Conservation (phyloP, 108 stramenopile genomes). For the Conticribra guillardii region DNA sequence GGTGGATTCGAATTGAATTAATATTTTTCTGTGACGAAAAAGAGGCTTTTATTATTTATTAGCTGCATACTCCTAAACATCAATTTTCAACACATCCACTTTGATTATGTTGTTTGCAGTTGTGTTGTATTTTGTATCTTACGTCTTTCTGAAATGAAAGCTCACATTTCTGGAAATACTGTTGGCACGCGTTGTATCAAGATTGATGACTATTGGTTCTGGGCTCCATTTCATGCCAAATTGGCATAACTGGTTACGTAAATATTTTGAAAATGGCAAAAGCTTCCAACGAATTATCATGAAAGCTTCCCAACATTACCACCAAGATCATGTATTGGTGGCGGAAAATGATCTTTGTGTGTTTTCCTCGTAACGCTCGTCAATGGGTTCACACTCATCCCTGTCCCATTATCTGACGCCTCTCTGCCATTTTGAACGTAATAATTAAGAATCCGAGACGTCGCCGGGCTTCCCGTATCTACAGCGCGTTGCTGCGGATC, state of each 20-base stretch:
- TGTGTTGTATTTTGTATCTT: too few relatives aligned
- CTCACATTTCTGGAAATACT: too few relatives aligned
- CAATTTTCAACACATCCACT: too few relatives aligned
- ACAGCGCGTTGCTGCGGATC: conserved; percentile 42
- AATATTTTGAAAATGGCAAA: too few relatives aligned
- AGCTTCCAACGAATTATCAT: neutral
- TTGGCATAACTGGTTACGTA: too few relatives aligned
- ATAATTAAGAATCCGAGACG: conserved; percentile 85
- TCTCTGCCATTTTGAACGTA: conserved; percentile 76
- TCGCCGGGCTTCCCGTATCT: conserved; percentile 77
- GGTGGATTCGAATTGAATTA: conserved; percentile 38
- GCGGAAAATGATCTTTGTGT: conserved; percentile 56
- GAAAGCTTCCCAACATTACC: conserved; percentile 46
- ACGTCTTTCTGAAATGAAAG: too few relatives aligned
- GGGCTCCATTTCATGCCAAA: too few relatives aligned
- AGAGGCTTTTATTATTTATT: too few relatives aligned
- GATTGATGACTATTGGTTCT: too few relatives aligned
- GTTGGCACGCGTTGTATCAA: too few relatives aligned
- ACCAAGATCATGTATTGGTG: conserved; percentile 50
- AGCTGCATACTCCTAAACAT: too few relatives aligned
- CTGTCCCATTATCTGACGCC: conserved; percentile 20
- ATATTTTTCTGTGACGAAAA: neutral
- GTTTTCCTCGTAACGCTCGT: conserved; percentile 65
- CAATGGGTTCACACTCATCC: conserved; percentile 36
- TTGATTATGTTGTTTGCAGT: too few relatives aligned